Conservation (phyloP, 345 rosid genomes). For the Reutealis trisperma region DNA sequence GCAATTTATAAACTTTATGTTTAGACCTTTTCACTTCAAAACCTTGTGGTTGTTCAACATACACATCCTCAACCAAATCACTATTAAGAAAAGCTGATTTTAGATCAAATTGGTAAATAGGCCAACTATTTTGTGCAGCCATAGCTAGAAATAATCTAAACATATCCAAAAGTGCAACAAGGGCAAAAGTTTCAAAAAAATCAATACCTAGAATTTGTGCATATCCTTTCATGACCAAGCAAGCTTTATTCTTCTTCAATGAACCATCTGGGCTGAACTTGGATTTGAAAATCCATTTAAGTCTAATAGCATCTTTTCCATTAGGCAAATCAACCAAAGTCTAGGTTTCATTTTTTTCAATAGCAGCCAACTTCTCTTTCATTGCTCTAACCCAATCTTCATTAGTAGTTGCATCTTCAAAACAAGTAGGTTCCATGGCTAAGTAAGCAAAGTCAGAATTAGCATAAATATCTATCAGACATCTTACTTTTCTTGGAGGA, state of each 20-base stretch:
- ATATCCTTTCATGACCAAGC: neutral
- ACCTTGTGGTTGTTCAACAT: neutral
- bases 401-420: neutral
- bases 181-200: too few relatives aligned
- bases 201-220: neutral
- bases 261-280: neutral
- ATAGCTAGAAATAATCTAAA: too few relatives aligned
- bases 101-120: too few relatives aligned
- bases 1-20: neutral
- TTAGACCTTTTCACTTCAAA: neutral
- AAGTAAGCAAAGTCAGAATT: neutral
- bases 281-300: too few relatives aligned
- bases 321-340: neutral
- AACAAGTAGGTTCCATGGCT: too few relatives aligned
- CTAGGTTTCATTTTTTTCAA: neutral
- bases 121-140: too few relatives aligned
- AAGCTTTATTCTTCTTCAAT: neutral
- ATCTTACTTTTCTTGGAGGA: too few relatives aligned
- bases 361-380: neutral
- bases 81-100: too few relatives aligned
- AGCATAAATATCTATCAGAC: too few relatives aligned
- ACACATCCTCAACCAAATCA: too few relatives aligned
- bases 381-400: neutral
- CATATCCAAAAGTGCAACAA: too few relatives aligned
- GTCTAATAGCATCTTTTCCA: too few relatives aligned